Base-by-base conservation (phyloP, 495 filamentous ascomycete species). In the Articulospora tetracladia region DNA sequence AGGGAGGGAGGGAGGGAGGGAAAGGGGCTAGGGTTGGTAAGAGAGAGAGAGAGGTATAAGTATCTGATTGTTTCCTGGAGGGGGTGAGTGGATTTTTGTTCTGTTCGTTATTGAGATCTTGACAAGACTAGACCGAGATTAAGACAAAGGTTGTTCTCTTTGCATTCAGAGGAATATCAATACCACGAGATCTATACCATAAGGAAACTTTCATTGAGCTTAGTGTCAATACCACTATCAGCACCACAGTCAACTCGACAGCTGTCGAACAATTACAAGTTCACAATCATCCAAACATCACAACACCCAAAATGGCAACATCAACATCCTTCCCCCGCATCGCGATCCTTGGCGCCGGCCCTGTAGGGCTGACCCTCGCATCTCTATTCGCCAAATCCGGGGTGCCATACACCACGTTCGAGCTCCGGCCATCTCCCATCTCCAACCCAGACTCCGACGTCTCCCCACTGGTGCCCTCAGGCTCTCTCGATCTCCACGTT, bases 311-410 rank as follows among this genome's bases (percentile, higher is more conserved):
- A 30, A 60, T 65, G 58, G 19, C 62, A 44, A 49, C 39, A n/a
- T 6, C 24, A 53, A 19, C 30, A 51, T 34, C 30, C 4, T 44
- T 8, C 39, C 61, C 57, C 44, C 73, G 68, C 58, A 81, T 86
- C 51, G 81, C 82, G 57, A 84, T 85, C 57, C 70, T 86, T 32
- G 83, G 83, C 56, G 81, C 76, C 48, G 82, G 83, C 17, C 83
- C 83, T 1, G 71, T 72, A 13, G 83, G 83, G 34, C 77, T 80
- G 47, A 77, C 74, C 58, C 70, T 87, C 28, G 83, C 80, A 23
- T 76, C 78, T 11, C 74, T 86, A 23, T 76, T 87, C 44, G 67
- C 62, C 69, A 26, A 58, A 66, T 28, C 19, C 26, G 12, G 30
- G 1, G 58, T 65, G 72, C 34, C 72, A 71, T 61, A 74, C 72